Base-by-base conservation (phyloP, 176 grass and related monocot genomes). In the Rhynchospora pubera region DNA sequence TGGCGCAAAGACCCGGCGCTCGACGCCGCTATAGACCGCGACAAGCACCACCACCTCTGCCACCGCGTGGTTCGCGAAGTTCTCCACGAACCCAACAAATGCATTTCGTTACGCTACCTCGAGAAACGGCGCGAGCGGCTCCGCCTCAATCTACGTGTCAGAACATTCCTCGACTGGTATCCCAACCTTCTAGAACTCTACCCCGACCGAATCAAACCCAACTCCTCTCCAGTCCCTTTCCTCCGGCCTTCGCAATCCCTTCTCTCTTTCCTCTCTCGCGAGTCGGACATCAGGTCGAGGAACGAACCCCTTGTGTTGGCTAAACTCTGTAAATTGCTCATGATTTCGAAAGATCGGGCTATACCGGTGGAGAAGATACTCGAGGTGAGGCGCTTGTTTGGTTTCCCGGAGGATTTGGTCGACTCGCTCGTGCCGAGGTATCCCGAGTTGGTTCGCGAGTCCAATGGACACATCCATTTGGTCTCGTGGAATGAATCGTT, bases 261-360 rank as follows among this genome's bases (percentile, higher is more conserved):
- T 26, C 77, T 77, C 62, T 82, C 84, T 23, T 92, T 90, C 73
- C 88, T 92, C 70, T 66, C 78, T 14, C 80, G 79, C 83, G 82
- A 88, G 18, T 71, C 83, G 30, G 59, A 84, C 34, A 62, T 88
- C 73, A 83, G 88, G 34, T 84, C 59, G 4, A 59, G 44, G 45
- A 84, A 93, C 51, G 76, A 90, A 57, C 86, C 61, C 7, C 51
- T 89, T 77, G 83, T 79, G 78, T 74, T 91, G 14, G 71, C 88
- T 26, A 94, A 89, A 87, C 85, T 97, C 81, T 87, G 86, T 82
- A 97, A 94, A 81, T 87, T 97, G 61, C 77, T 97, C 61, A 97
- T 97, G 90, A 92, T 97, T n/a, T 92, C 92, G 39, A 87, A 75
- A 69, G 80, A 93, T 42, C 87, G 73, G 1, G 85, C 90, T 32